Conservation (phyloP, 768 basidiomycete species). For the Lentinula sp. region DNA sequence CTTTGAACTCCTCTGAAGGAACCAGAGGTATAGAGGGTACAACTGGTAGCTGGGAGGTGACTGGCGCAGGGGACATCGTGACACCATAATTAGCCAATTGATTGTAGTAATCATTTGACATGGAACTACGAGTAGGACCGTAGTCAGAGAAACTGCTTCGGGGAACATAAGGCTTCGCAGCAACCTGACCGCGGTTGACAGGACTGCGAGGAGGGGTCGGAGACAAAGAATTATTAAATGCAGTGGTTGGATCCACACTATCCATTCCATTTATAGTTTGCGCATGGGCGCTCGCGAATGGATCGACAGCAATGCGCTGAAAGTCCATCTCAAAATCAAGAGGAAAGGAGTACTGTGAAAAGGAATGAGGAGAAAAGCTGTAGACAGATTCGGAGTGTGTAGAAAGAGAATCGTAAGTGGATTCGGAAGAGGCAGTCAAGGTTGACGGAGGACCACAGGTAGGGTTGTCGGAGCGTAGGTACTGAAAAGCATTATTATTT, state of each 20-base stretch:
- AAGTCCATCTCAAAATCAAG: constrained; percentile 75
- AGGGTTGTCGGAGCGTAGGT: constrained; percentile 57
- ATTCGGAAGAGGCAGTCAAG: constrained; percentile 76
- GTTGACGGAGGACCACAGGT: constrained; percentile 70
- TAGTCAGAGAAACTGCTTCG: constrained; percentile 68
- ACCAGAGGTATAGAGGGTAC: constrained; percentile 38
- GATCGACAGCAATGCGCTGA: constrained; percentile 49
- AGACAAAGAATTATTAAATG: constrained; percentile 51
- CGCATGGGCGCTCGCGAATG: constrained; percentile 37
- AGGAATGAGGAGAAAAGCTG: constrained; percentile 50
- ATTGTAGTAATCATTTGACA: constrained; percentile 41
- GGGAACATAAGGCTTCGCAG: constrained; percentile 27
- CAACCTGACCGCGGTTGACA: constrained; percentile 21
- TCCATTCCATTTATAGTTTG: constrained; percentile 15
- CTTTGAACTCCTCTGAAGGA: constrained; percentile 39
- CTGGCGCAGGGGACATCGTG: constrained; percentile 49
- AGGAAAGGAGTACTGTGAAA: constrained; percentile 51
- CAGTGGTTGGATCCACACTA: constrained; percentile 37
- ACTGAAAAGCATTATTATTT: constrained; percentile 60
- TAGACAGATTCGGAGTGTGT: constrained; percentile 66
- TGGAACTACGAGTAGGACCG: constrained; percentile 41
- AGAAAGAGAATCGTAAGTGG: constrained; percentile 64
- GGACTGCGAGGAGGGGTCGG: constrained; percentile 54
- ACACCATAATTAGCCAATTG: constrained; percentile 43
- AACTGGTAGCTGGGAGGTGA: constrained; percentile 44